Evolutionary conservation across 2,329 filamentous ascomycete genomes (phyloP).

Genomic region (Talaromyces sp.): DNA sequence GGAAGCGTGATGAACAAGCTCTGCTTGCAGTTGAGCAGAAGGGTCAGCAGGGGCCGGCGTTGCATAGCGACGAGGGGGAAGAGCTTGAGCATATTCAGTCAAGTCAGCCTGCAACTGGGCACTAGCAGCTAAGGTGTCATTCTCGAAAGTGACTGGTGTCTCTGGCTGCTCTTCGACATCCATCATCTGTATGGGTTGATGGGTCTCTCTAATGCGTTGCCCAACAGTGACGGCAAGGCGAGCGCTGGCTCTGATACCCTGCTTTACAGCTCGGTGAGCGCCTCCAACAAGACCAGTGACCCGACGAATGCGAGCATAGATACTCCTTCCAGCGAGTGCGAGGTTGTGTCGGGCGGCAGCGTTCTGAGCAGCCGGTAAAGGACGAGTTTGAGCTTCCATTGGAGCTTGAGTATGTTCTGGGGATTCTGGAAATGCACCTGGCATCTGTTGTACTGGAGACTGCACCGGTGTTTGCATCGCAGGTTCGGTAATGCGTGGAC

Average conservation of each 20-base stretch:
- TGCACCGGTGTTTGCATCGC: neutral
- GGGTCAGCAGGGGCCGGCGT: neutral
- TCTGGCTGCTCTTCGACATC: neutral
- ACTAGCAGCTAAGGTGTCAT: neutral
- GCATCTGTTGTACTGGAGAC: neutral
- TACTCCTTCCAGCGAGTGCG: neutral
- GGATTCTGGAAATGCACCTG: conserved; percentile 3
- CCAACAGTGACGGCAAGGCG: neutral
- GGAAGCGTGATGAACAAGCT: conserved; percentile 1
- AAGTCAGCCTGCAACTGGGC: conserved; percentile 6
- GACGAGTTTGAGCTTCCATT: neutral
- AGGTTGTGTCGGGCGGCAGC: neutral
- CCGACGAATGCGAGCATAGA: neutral
- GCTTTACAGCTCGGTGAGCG: neutral
- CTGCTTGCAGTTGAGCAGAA: conserved; percentile 12
- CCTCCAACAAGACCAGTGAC: conserved; percentile 1
- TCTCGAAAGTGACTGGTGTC: neutral
- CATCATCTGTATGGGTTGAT: neutral
- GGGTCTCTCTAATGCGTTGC: neutral
- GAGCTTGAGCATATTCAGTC: neutral
- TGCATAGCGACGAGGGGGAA: neutral
- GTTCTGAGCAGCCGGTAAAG: neutral
- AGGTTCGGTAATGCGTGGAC: neutral
- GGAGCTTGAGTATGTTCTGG: neutral
- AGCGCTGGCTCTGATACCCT: neutral